A percentile compares a stretch with the other conserved stretches of the same genome.
phyloP scores from a whole-genome alignment of 768 basidiomycete genomes.

The Mycena pura region DNA sequence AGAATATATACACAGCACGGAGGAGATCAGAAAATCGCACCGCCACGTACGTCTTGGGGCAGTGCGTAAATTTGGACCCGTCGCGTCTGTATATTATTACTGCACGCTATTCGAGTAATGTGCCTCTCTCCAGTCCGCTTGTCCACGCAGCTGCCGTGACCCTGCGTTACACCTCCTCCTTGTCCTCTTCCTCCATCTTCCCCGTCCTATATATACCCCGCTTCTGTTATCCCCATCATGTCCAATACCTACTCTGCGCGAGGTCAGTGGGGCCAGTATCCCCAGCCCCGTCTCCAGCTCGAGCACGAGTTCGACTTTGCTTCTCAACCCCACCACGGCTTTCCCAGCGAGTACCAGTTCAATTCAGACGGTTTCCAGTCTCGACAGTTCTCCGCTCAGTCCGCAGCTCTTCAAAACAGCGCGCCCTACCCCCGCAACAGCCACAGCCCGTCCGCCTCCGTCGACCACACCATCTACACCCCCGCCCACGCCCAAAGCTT shows the following conservation, averaged over 20 bases:
- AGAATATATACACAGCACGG: neutral
- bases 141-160: neutral
- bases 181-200: neutral
- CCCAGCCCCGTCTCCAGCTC: slow-evolving; percentile 38
- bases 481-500: slow-evolving; percentile 3
- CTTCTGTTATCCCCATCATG: no score
- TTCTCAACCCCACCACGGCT: no score
- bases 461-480: slow-evolving; percentile 2
- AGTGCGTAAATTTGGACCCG: neutral
- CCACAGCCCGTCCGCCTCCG: slow-evolving; percentile 19
- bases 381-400: slow-evolving; percentile 22
- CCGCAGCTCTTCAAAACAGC: neutral
- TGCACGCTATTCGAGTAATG: neutral
- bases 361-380: slow-evolving; percentile 22
- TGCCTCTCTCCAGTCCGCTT: neutral
- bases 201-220: no score
- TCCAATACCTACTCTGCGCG: slow-evolving; percentile 5
- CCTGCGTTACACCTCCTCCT: neutral
- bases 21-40: neutral
- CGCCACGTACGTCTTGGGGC: neutral
- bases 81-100: neutral
- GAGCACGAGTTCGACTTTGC: no score
- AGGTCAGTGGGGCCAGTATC: slow-evolving; percentile 17
- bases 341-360: slow-evolving; percentile 19
- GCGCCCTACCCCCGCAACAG: slow-evolving; percentile 2